Evolutionary conservation across 768 basidiomycete genomes (phyloP), one percentile per base, ranked within the genome.

Genomic region (Rhizopogon vinicolor): DNA sequence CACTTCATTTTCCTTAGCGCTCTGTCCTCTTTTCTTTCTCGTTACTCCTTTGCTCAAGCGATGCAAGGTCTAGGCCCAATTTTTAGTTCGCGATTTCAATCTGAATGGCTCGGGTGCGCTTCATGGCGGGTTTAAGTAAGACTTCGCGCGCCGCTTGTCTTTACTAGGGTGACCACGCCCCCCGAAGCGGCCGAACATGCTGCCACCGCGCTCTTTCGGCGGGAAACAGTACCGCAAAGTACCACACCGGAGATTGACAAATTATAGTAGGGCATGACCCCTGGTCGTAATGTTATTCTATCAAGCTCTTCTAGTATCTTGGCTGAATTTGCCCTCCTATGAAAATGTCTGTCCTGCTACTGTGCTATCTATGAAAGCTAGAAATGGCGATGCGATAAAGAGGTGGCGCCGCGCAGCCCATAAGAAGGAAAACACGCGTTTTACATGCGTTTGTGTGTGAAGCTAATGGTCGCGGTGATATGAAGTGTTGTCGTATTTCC

Each of bases 381-480:
- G 31, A 48, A 37, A 37, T 4, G 35, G 3, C 35, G 10, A 37
- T 37, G 46, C 31, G 61, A 58, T 44, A 33, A 44, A 56, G 54
- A n/a, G 25, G 57, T 57, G 58, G 54, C 49, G 51, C 43, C 49
- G 54, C 65, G 60, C 59, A 63, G 58, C 60, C 68, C 66, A 58
- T 63, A 68, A 70, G 35, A 65, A 55, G 62, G 62, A 51, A 54
- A 64, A 68, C 74, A 75, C 63, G 74, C 68, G 65, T 62, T 58
- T 51, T 44, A 59, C 74, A 74, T 63, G 74, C 62, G 64, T 61
- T 60, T 42, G 13, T 62, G 35, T 58, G 53, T 58, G 59, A 67
- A 64, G 60, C 60, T 58, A 63, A 60, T 58, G 51, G 58, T 57
- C 56, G 60, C 57, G 52, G 62, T 57, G 59, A 65, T 58, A 56